A percentile compares a stretch with the other conserved stretches of the same genome.
phyloP scores from a whole-genome alignment of 441 rosid genomes.

The Adansonia rubrostipa region DNA sequence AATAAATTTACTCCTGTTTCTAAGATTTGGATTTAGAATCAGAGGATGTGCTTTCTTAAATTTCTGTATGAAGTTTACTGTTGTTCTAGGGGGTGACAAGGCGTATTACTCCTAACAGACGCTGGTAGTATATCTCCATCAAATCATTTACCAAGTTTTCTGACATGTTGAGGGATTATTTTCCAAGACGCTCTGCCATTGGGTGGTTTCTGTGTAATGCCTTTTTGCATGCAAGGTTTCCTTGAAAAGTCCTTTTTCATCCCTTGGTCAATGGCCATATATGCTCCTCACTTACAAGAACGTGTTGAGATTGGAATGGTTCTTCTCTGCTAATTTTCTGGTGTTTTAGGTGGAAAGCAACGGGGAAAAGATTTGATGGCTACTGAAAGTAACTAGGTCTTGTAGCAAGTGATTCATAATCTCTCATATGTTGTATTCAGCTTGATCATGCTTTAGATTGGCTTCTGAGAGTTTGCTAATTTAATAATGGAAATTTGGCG shows the following conservation, averaged over 20 bases:
- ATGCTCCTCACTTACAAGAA: background rate
- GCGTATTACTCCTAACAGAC: background rate
- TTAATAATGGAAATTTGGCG: background rate
- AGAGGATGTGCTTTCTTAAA: background rate
- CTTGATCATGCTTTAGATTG: background rate
- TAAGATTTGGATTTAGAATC: slow-evolving; percentile 14
- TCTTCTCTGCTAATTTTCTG: background rate
- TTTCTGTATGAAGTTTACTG: slow-evolving; percentile 5
- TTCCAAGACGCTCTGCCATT: background rate
- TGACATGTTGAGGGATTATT: background rate
- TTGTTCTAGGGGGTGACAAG: background rate
- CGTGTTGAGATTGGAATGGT: background rate
- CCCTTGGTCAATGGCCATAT: background rate
- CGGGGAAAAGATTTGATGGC: background rate
- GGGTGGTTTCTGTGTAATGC: slow-evolving; percentile 2
- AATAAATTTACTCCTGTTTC: background rate
- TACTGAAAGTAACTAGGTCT: background rate
- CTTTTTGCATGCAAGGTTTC: background rate
- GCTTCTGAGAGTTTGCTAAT: background rate
- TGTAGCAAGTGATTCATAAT: background rate
- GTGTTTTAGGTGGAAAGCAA: slow-evolving; percentile 1
- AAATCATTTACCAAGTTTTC: slow-evolving; percentile 1
- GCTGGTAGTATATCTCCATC: slow-evolving; percentile 1
- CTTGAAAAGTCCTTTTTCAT: background rate
- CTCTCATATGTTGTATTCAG: background rate